Evolutionary conservation across 805 yeast species (phyloP), one percentile per base, ranked within the genome.

Genomic region (Hemisphaericaspora nanyangensis): DNA sequence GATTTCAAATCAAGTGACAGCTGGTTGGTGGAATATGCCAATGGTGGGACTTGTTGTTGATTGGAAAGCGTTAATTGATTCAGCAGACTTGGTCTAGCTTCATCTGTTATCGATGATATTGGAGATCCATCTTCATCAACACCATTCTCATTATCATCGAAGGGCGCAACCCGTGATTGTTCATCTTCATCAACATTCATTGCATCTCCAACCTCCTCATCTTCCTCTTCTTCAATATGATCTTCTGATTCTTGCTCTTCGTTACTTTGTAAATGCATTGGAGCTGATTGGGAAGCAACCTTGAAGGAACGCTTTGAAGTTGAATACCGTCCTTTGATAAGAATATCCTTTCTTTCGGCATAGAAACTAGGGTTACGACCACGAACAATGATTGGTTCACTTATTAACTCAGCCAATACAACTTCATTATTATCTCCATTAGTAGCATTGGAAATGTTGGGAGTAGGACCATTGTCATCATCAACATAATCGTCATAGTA

Each of bases 281-380:
- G 26, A 4, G 7, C 39, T 20, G 18, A 17, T 28, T 20, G 35
- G 8, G 38, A 35, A 13, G 51, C 45, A 8, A 31, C 31, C 26
- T 45, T 39, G 37, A 51, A 58, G 29, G 55, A 49, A 13, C 45
- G 35, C 30, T 46, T 49, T n/a, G 44, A 40, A 13, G 40, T 43
- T n/a, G 46, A 35, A 12, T 54, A 39, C 34, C 61, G 43, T 4
- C 56, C 54, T 37, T 55, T 53, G 27, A 78, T 68, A 35, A 69
- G 49, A 16, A 76, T 55, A 48, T 77, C 80, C 35, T 74, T 71
- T 40, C 78, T 58, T 40, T 74, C 77, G 25, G 69, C 67, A 48
- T 77, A 78, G 45, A 78, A 79, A n/a, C 76, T 67, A 3, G 84
- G 83, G 47, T 78, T 79, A 37, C 83, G 55, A 3, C 84, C 84